Conservation (phyloP, 2,329 filamentous ascomycete species). For the Trichoderma arundinaceum region DNA sequence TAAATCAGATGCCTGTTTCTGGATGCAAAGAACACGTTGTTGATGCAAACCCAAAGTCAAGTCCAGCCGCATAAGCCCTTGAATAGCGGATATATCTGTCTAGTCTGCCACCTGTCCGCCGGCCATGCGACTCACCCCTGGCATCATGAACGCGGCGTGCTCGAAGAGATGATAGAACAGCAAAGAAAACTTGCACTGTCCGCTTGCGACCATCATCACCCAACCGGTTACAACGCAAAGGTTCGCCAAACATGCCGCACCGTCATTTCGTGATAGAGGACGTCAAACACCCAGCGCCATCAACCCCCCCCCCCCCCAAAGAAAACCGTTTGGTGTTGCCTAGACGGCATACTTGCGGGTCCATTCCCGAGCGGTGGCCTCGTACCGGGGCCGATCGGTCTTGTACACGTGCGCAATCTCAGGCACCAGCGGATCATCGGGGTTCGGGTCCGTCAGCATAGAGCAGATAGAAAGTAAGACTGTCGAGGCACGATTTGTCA, state of each 20-base stretch:
- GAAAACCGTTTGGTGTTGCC: slow-evolving; percentile 35
- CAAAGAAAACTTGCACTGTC: slow-evolving; percentile 11
- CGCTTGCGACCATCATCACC: slow-evolving; percentile 3
- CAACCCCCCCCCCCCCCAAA: slow-evolving; percentile 23
- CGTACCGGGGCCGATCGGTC: slow-evolving; percentile 94
- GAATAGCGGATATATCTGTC: slow-evolving; percentile 47
- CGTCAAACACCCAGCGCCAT: slow-evolving; percentile 40
- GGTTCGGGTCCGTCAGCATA: slow-evolving; percentile 99
- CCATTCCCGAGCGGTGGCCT: slow-evolving; percentile 97
- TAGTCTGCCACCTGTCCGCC: slow-evolving; percentile 43
- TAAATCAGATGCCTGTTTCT: slow-evolving; percentile 35
- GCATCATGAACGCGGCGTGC: slow-evolving; percentile 37
- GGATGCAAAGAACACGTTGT: slow-evolving; percentile 41
- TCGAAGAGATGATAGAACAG: slow-evolving; percentile 20
- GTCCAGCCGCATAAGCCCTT: slow-evolving; percentile 48
- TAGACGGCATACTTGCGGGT: slow-evolving; percentile 98
- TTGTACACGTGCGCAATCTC: slow-evolving; percentile 99
- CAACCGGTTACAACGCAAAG: slow-evolving; percentile 37
- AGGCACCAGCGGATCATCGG: slow-evolving; percentile 96
- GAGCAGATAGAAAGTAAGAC: slow-evolving; percentile 99
- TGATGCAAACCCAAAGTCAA: slow-evolving; percentile 49
- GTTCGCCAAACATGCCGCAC: slow-evolving; percentile 27
- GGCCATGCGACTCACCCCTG: slow-evolving; percentile 38
- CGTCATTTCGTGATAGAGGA: slow-evolving; percentile 31
- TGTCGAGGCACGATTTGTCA: slow-evolving; percentile 47